Evolutionary conservation across 805 yeast genomes (phyloP).

Genomic region (Barnettozyma wickerhamii): DNA sequence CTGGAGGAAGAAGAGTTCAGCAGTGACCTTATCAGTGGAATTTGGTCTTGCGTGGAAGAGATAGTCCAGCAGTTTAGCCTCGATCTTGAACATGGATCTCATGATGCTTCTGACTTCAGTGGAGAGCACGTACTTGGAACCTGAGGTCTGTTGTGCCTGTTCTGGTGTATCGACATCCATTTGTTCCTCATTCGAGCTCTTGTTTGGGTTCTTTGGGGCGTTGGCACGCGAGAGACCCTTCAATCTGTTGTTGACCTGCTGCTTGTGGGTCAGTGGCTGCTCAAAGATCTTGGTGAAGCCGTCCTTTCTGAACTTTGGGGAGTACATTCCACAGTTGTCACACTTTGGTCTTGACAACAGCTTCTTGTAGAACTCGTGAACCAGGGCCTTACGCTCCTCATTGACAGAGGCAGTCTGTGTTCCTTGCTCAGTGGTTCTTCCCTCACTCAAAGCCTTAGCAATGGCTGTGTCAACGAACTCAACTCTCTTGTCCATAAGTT

Average conservation of each 20-base stretch:
- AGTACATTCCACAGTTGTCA: constrained; percentile 93
- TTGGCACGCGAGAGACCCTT: constrained; percentile 75
- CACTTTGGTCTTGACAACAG: constrained; percentile 79
- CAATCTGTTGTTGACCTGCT: constrained; percentile 72
- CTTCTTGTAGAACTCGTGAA: constrained; percentile 72
- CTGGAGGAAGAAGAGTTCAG: constrained; percentile 89
- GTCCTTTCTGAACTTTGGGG: constrained; percentile 92
- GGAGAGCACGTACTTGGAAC: constrained; percentile 82
- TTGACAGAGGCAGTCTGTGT: constrained; percentile 77
- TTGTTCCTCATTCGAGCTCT: constrained; percentile 21
- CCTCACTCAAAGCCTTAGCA: constrained; percentile 69
- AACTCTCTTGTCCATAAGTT: constrained; percentile 57
- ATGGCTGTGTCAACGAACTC: constrained; percentile 69
- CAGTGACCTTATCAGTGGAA: constrained; percentile 39
- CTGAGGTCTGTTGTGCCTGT: constrained; percentile 41
- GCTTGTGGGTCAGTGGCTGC: constrained; percentile 78
- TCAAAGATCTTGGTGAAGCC: constrained; percentile 93
- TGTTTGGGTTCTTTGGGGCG: constrained; percentile 32
- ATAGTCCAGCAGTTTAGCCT: constrained; percentile 60
- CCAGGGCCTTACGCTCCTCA: constrained; percentile 75
- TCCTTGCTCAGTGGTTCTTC: constrained; percentile 64
- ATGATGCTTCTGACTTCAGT: constrained; percentile 82
- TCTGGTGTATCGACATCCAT: constrained; percentile 27
- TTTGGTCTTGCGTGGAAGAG: constrained; percentile 82
- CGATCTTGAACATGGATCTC: constrained; percentile 69